Percentiles rank a stretch among this genome's conserved stretches.
Conservation (phyloP, 768 basidiomycete species). For the Suillus fuscotomentosus region DNA sequence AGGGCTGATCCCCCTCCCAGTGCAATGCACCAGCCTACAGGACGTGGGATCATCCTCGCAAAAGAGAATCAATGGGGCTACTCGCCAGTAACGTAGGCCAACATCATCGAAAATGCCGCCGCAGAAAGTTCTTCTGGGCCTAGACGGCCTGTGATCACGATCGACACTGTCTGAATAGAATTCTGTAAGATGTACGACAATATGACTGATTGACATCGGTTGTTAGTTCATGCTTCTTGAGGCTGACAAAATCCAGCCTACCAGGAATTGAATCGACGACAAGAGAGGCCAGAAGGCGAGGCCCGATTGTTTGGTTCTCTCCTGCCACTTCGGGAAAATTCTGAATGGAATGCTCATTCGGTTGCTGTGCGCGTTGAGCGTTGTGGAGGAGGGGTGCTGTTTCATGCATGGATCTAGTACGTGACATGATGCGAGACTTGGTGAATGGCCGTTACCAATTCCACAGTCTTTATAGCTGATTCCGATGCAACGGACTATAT, state of each 20-base stretch:
- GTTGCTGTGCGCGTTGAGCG: conserved; percentile 4
- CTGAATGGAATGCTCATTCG: conserved; percentile 12
- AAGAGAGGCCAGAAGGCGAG: conserved; percentile 44
- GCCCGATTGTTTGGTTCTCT: conserved; percentile 16
- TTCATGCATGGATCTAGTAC: conserved; percentile 24
- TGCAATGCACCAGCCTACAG: conserved; percentile 71
- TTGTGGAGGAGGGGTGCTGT: conserved; percentile 28
- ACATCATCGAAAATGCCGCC: conserved; percentile 72
- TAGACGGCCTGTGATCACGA: conserved; percentile 63
- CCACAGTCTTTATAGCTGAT: conserved; percentile 16
- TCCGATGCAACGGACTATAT: conserved; percentile 11
- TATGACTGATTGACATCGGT: conserved; percentile 43
- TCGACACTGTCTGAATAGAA: conserved; percentile 65
- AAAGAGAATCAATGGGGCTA: conserved; percentile 29
- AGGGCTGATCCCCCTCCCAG: conserved; percentile 78
- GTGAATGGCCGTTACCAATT: not conserved
- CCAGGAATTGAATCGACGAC: conserved; percentile 60
- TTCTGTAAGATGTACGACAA: conserved; percentile 73
- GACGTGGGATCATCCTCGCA: conserved; percentile 49
- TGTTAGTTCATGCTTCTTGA: not conserved
- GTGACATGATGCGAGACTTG: conserved; percentile 12
- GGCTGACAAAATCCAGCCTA: conserved; percentile 22
- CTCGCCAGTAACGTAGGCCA: conserved; percentile 79
- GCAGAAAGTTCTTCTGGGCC: conserved; percentile 70
- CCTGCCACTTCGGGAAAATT: conserved; percentile 30